Evolutionary conservation across 202 grass and related monocot genomes (phyloP).

Genomic region (Bolboschoenoplectus hybrid): DNA sequence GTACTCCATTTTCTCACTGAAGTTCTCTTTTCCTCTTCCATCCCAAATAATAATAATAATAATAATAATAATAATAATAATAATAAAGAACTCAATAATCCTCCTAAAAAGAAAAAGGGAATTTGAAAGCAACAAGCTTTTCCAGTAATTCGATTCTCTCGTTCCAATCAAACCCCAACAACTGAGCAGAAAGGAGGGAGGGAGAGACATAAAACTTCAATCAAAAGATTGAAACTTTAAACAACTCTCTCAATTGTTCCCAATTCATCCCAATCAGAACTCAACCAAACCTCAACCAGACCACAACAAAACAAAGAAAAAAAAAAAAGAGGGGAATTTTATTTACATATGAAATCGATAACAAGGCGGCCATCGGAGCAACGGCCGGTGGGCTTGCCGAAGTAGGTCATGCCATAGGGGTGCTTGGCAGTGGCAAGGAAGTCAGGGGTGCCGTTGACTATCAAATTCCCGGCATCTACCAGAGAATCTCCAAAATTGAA

Average conservation of each 20-base stretch:
- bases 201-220: not conserved
- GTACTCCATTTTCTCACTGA: not conserved
- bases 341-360: conserved; percentile 81
- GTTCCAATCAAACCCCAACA: conserved; percentile 14
- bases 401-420: conserved; percentile 92
- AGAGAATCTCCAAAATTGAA: conserved; percentile 97
- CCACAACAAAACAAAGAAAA: not conserved
- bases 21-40: not conserved
- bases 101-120: conserved; percentile 8
- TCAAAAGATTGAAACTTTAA: conserved; percentile 9
- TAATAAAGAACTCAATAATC: not conserved
- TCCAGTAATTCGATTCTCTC: conserved; percentile 36
- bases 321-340: not conserved
- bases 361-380: conserved; percentile 98
- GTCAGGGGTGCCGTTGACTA: conserved; percentile 47
- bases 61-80: not conserved
- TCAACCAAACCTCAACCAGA: not conserved
- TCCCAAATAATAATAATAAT: not conserved
- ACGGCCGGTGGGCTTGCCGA: conserved; percentile 73
- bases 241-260: conserved; percentile 1
- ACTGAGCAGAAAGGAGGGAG: not conserved
- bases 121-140: conserved; percentile 30
- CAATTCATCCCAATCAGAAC: conserved; percentile 19
- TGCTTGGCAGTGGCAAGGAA: conserved; percentile 58
- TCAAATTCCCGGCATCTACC: conserved; percentile 79